phyloP scores from a whole-genome alignment of 1,284 basidiomycete species.

The Boletus austroedulis region DNA sequence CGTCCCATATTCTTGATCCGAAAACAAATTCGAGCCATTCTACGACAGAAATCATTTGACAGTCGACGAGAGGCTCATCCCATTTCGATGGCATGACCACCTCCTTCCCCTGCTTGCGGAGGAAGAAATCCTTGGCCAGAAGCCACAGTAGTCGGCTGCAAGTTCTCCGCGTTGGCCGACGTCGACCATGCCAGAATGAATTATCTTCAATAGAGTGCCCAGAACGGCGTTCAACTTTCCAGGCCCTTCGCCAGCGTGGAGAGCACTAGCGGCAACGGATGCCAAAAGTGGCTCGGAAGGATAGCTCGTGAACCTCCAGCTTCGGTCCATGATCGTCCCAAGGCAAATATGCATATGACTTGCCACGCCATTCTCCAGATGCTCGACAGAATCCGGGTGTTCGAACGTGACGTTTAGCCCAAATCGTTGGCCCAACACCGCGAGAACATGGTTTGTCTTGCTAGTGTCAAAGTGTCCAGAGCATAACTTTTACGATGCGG shows the following conservation, averaged over 20 bases:
- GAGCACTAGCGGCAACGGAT: background rate
- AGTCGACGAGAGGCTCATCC: conserved; percentile 2
- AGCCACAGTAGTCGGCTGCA: conserved; percentile 12
- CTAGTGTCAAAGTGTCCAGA: background rate
- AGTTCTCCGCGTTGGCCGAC: conserved; percentile 7
- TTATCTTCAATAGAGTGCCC: accelerated
- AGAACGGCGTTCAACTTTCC: background rate
- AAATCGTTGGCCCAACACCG: conserved; percentile 11
- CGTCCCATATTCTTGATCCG: background rate
- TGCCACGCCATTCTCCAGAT: conserved; percentile 4
- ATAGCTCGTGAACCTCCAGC: conserved; percentile 9
- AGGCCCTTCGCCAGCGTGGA: background rate
- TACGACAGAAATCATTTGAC: conserved; percentile 4
- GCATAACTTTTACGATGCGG: conserved; percentile 1
- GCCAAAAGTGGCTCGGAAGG: conserved; percentile 15
- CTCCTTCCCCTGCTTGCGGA: background rate
- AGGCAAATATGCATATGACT: conserved; percentile 9
- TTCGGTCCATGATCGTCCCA: conserved; percentile 3
- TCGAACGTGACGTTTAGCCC: conserved; percentile 2
- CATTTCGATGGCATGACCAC: background rate
- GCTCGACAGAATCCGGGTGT: conserved; percentile 3
- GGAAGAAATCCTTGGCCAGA: conserved; percentile 13
- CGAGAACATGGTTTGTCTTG: conserved; percentile 1
- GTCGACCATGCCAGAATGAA: conserved; percentile 15
- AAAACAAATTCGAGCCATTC: conserved; percentile 14